These are phyloP conservation scores for Clarireedia hainanense DNA, from an alignment of 2,329 filamentous ascomycete species.

Conservation along the genomic window DNA sequence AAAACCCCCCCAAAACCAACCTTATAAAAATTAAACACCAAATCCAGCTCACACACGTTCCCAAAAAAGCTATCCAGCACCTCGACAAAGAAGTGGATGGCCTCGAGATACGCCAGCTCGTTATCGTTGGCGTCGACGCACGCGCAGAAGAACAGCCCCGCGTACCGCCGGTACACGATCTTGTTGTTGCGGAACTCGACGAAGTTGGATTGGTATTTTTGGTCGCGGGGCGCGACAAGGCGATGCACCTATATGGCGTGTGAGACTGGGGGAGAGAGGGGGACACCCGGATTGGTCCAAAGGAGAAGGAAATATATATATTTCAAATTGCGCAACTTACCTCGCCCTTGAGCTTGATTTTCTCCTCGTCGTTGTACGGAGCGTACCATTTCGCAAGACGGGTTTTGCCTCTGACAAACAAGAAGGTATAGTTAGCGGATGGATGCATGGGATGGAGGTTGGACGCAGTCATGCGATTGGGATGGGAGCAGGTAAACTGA, in stretches of 20 bases:
- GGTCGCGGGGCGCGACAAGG: constrained; percentile 92
- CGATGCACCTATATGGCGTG: constrained; percentile 67
- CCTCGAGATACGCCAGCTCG: constrained; percentile 92
- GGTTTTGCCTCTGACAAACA: constrained; percentile 74
- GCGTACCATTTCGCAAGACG: constrained; percentile 98
- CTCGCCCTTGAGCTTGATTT: constrained; percentile 98
- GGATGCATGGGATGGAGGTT: not conserved
- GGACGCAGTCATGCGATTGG: not conserved
- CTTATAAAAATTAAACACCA: constrained; percentile 76
- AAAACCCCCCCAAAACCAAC: constrained; percentile 15
- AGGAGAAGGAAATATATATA: not conserved
- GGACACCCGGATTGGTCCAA: not conserved
- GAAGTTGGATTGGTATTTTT: constrained; percentile 99
- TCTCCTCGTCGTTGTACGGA: constrained; percentile 97
- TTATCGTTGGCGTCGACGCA: constrained; percentile 99
- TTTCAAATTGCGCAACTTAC: constrained; percentile 36
- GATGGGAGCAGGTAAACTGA: constrained; percentile 32
- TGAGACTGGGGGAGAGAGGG: not conserved
- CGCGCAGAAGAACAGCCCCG: constrained; percentile 97
- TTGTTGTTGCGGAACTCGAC: constrained; percentile 94
- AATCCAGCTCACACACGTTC: constrained; percentile 95
- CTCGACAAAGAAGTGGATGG: constrained; percentile 99
- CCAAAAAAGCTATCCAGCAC: constrained; percentile 98
- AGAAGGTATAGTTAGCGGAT: not conserved
- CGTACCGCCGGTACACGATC: constrained; percentile 95